Base-by-base conservation (phyloP, 768 basidiomycete species). In the Cystobasidium onofrii region DNA sequence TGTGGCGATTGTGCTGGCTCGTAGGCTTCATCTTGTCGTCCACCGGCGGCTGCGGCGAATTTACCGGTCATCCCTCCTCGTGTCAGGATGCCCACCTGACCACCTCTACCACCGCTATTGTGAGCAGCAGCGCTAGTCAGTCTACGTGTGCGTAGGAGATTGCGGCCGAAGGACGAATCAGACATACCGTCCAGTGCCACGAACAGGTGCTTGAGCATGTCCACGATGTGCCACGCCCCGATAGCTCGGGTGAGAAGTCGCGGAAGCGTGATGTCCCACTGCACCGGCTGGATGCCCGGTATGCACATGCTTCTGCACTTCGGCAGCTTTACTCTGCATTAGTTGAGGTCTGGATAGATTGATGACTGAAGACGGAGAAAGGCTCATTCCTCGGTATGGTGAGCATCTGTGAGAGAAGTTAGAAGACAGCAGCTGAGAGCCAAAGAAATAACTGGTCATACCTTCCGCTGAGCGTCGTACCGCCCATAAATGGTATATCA, bases 401-500 rank as follows among this genome's bases (percentile, higher is more conserved):
- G 92, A 92, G 81, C 94, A 96, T 75, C 92, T 92, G 76, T 31
- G 12, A 13, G 44, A 1, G 17, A 20, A 70, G 77, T 25, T n/a
- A 41, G 65, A 13, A 13, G 6, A 31, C 18, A 4, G 27, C 10
- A 17, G 18, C 9, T 7, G 18, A 33, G 39, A n/a, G 29, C 9
- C 15, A 43, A n/a, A 23, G 34, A 60, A 61, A 1, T 2, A 4
- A 25, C 12, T 1, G 17, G 44, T 73, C 83, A 74, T 77, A 92
- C 90, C 93, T 85, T 78, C 90, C 91, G 1, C 88, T 87, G 13
- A 98, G 83, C 0, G 90, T 96, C 1, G 86, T 85, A 7, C 96
- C 96, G 25, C 92, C 88, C 87, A 99, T 91, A 82, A 99, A 98
- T 0, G 92, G 86, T 27, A 89, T 88, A 80, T 99, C 96, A 91